Conservation (phyloP, 2,329 filamentous ascomycete genomes). For the Neoarthrinium moseri region DNA sequence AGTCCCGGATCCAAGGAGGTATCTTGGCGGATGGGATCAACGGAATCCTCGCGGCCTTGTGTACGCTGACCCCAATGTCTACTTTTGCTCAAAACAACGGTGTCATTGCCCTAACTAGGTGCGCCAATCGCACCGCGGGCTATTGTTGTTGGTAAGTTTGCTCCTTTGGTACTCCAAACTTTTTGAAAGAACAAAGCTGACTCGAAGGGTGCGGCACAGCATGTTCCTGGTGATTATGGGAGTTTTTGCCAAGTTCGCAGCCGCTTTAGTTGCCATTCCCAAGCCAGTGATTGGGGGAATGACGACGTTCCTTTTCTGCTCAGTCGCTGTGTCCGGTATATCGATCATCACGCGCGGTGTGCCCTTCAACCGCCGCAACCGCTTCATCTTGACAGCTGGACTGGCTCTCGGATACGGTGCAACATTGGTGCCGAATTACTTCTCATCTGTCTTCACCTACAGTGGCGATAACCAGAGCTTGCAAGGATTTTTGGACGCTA, state of each 20-base stretch:
- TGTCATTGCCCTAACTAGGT: conserved; percentile 78
- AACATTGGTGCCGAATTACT: conserved; percentile 66
- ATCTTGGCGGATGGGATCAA: conserved; percentile 77
- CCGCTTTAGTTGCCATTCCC: conserved; percentile 75
- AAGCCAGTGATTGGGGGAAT: conserved; percentile 65
- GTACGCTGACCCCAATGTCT: conserved; percentile 78
- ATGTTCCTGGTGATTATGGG: conserved; percentile 79
- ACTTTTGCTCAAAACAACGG: conserved; percentile 85
- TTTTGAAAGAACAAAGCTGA: conserved; percentile 8
- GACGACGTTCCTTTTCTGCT: conserved; percentile 78
- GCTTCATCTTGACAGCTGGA: conserved; percentile 77
- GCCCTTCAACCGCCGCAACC: conserved; percentile 74
- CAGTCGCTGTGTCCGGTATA: conserved; percentile 75
- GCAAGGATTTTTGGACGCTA: conserved; percentile 72
- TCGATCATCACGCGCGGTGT: conserved; percentile 70
- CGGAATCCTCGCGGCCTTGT: conserved; percentile 71
- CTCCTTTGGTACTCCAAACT: no score
- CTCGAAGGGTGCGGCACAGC: conserved; percentile 30
- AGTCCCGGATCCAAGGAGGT: conserved; percentile 76
- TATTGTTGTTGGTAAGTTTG: conserved; percentile 64
- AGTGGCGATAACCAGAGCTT: conserved; percentile 64
- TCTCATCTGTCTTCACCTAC: conserved; percentile 71
- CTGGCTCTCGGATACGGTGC: conserved; percentile 72
- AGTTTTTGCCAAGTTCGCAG: conserved; percentile 80
- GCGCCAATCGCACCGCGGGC: conserved; percentile 77